phyloP scores from a whole-genome alignment of 2,329 filamentous ascomycete genomes.

The Ceratocystis cacaofunesta region DNA sequence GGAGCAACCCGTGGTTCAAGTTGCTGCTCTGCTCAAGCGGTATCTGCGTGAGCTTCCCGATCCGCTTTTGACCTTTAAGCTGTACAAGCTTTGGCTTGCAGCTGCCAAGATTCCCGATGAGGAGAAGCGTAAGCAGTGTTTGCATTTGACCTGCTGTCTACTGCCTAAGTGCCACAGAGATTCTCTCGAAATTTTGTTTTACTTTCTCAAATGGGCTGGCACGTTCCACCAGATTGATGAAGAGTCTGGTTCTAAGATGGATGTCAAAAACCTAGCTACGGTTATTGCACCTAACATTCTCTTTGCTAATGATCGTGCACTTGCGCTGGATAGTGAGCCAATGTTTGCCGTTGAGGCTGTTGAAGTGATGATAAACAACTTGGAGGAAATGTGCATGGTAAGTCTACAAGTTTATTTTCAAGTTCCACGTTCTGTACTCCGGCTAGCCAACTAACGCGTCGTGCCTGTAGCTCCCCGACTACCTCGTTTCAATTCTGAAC shows the following conservation, averaged over 20 bases:
- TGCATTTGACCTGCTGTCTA: slow-evolving; percentile 84
- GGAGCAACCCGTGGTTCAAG: slow-evolving; percentile 79
- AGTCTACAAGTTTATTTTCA: slow-evolving; percentile 25
- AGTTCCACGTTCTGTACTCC: background rate
- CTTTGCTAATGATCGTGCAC: slow-evolving; percentile 51
- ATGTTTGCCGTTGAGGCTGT: slow-evolving; percentile 91
- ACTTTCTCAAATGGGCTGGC: slow-evolving; percentile 92
- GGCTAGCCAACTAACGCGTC: slow-evolving; percentile 17
- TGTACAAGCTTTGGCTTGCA: slow-evolving; percentile 79
- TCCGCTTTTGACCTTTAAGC: slow-evolving; percentile 84
- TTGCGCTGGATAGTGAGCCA: slow-evolving; percentile 66
- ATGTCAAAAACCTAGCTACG: slow-evolving; percentile 90
- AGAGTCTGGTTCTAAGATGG: slow-evolving; percentile 96
- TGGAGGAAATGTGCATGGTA: slow-evolving; percentile 96
- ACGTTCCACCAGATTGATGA: slow-evolving; percentile 97
- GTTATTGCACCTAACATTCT: slow-evolving; percentile 95
- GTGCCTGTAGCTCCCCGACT: slow-evolving; percentile 63
- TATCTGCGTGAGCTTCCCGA: slow-evolving; percentile 91
- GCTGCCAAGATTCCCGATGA: slow-evolving; percentile 77
- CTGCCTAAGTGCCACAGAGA: slow-evolving; percentile 86
- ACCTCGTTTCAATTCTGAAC: slow-evolving; percentile 71
- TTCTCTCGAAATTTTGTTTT: slow-evolving; percentile 86
- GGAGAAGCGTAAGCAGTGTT: slow-evolving; percentile 65
- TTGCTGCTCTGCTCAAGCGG: slow-evolving; percentile 86
- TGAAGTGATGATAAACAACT: slow-evolving; percentile 76